Evolutionary conservation across 2,329 filamentous ascomycete genomes (phyloP).

Genomic region (Neospermospora avenae): DNA sequence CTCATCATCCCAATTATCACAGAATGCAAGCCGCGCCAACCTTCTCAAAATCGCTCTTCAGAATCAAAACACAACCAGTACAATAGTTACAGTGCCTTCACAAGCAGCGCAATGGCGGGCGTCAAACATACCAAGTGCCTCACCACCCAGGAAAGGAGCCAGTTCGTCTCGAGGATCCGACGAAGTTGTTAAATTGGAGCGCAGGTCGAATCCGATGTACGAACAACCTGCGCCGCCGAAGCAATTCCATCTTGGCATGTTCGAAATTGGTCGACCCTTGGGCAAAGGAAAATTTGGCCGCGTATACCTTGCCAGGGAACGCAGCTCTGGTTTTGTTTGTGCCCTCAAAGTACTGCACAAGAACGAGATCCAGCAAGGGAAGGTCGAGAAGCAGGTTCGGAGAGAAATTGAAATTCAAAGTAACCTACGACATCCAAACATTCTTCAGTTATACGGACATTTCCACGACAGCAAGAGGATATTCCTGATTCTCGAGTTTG

Average conservation of each 20-base stretch:
- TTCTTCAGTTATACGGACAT: conserved; percentile 66
- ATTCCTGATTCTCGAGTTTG: conserved; percentile 71
- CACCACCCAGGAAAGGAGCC: conserved; percentile 49
- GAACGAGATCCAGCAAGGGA: conserved; percentile 62
- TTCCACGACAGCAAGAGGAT: conserved; percentile 73
- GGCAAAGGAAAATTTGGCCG: conserved; percentile 74
- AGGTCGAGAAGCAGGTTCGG: conserved; percentile 68
- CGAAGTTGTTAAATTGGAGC: conserved; percentile 49
- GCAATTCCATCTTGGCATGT: conserved; percentile 72
- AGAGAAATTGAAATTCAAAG: conserved; percentile 74
- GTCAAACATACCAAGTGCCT: conserved; percentile 44
- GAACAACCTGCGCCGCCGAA: conserved; percentile 56
- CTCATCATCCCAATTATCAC: conserved; percentile 38
- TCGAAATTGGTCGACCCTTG: conserved; percentile 70
- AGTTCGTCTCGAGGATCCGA: conserved; percentile 43
- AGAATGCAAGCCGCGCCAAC: conserved; percentile 66
- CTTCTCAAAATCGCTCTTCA: conserved; percentile 84
- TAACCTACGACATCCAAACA: conserved; percentile 69
- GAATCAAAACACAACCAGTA: conserved; percentile 66
- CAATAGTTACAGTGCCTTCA: conserved; percentile 65
- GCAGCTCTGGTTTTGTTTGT: conserved; percentile 65
- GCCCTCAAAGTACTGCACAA: conserved; percentile 74
- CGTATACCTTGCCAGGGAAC: conserved; percentile 69
- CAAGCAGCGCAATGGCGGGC: conserved; percentile 56
- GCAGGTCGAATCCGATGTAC: conserved; percentile 49